A percentile compares a stretch with the other conserved stretches of the same genome.
Conservation (phyloP, 2,329 filamentous ascomycete genomes). For the Allantophomopsis lycopodina region DNA sequence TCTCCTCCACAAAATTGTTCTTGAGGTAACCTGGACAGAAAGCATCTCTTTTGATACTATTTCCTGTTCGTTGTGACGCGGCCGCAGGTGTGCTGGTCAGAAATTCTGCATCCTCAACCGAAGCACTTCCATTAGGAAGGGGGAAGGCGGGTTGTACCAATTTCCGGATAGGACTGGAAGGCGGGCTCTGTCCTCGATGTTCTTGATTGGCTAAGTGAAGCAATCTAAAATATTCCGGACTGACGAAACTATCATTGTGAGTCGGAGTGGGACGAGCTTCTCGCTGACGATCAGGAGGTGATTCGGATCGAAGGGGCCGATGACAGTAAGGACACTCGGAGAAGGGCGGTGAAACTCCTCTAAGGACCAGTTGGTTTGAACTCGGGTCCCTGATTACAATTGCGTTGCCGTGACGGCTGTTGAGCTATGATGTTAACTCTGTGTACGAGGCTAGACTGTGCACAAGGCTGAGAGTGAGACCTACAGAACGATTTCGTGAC, state of each 20-base stretch:
- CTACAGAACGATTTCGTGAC: conserved; percentile 69
- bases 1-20: conserved; percentile 83
- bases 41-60: conserved; percentile 71
- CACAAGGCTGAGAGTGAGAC: conserved; percentile 20
- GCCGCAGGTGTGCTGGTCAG: conserved; percentile 35
- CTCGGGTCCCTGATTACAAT: conserved; percentile 82
- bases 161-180: conserved; percentile 39
- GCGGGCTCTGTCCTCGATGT: conserved; percentile 26
- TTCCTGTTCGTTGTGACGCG: conserved; percentile 26
- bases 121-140: conserved; percentile 7
- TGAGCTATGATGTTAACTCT: conserved; percentile 5
- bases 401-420: conserved; percentile 80
- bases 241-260: conserved; percentile 56
- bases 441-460: not conserved
- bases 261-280: conserved; percentile 32
- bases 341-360: conserved; percentile 40
- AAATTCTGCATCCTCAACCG: conserved; percentile 27
- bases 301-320: conserved; percentile 13
- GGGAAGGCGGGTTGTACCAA: conserved; percentile 17
- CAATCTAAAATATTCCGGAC: conserved; percentile 92
- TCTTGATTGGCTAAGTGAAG: conserved; percentile 44
- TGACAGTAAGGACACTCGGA: conserved; percentile 56
- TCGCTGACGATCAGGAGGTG: not conserved
- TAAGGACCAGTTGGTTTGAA: conserved; percentile 75
- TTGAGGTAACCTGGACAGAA: conserved; percentile 91